Base-by-base conservation (phyloP, 139 green algal genomes). In the Marvania coccoides region DNA sequence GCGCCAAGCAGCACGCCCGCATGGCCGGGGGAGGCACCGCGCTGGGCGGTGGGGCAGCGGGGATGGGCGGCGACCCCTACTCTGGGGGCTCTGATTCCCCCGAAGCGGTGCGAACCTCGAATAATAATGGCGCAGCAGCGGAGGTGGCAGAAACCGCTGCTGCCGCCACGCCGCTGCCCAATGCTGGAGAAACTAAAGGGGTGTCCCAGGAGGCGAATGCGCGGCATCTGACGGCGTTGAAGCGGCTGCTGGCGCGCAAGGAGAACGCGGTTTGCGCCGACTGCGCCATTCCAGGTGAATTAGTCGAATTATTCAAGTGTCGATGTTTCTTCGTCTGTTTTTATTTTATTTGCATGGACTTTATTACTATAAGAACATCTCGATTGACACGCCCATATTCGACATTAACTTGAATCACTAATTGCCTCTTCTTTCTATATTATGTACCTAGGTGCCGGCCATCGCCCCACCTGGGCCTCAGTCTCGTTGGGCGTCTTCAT, bases 401-500 rank as follows among this genome's bases (percentile, higher is more conserved):
- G n/a, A n/a, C n/a, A n/a, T n/a, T n/a, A n/a, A n/a, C n/a, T n/a
- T n/a, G n/a, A n/a, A n/a, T n/a, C n/a, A n/a, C n/a, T 46, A 12
- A 46, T 9, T 46, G 9, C 10, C 38, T 46, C 38, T 46, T 46
- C 38, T 46, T 46, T 12, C 38, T 12, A 40, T 48, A n/a, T n/a
- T n/a, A n/a, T n/a, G n/a, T n/a, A n/a, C n/a, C n/a, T n/a, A n/a
- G n/a, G n/a, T 34, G 40, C 74, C 6, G 77, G 73, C 3, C 59
- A 66, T 2, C 74, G 83, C 10, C 80, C 86, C 8, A 78, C 46
- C 58, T 92, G 85, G 85, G 85, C 85, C 26, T 82, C 65, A 63
- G 80, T 92, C 71, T 90, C 83, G 57, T 75, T 76, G 10, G 85
- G 85, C 23, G 78, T 87, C 19, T 91, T 92, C 61, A 72, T 92